phyloP scores from a whole-genome alignment of 176 grass and related monocot species.

The Urochloa ruziziensis region DNA sequence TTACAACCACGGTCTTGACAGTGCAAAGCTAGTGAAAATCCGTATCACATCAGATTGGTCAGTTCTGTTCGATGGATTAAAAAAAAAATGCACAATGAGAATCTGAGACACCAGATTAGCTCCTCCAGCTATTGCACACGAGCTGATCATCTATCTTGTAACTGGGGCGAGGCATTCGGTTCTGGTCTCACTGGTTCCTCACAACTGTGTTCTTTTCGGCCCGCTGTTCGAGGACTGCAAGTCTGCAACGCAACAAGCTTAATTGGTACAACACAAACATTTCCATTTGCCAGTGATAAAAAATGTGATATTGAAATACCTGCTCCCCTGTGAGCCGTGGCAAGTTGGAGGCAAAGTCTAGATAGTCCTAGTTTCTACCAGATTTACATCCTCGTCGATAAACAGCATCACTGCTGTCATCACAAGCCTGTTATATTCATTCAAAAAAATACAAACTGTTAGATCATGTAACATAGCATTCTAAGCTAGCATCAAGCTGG shows the following conservation, averaged over 20 bases:
- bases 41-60: conserved; percentile 24
- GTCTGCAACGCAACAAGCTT: neutral
- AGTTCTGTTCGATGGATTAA: neutral
- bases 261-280: conserved; percentile 6
- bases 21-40: conserved; percentile 1
- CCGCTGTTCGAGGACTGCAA: neutral
- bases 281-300: neutral
- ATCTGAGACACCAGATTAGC: neutral
- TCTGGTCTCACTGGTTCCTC: neutral
- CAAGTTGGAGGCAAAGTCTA: conserved; percentile 38
- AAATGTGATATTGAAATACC: conserved; percentile 21
- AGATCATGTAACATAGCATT: conserved; percentile 5
- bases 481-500: neutral
- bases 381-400: conserved; percentile 76
- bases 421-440: conserved; percentile 65
- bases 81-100: conserved; percentile 1
- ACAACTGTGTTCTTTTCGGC: neutral
- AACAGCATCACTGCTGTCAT: conserved; percentile 75
- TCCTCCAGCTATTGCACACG: neutral
- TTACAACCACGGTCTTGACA: neutral
- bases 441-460: conserved; percentile 18
- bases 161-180: neutral
- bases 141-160: neutral
- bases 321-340: neutral
- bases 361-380: conserved; percentile 60